Evolutionary conservation across 768 basidiomycete species (phyloP).

Genomic region (Sarcomyxa edulis): DNA sequence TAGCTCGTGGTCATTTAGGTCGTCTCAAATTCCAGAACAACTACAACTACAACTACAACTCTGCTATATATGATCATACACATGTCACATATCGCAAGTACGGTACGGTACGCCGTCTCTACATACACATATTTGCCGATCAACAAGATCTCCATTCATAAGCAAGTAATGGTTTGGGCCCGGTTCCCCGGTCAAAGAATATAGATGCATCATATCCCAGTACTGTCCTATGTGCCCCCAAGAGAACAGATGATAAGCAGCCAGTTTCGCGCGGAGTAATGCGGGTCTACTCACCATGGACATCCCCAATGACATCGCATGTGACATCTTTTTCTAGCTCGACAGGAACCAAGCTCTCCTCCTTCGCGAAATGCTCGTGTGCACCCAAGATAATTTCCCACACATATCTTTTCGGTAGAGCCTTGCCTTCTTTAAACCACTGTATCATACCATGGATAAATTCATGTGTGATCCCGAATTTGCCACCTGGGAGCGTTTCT

Average conservation of each 20-base stretch:
- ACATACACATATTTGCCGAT: too few relatives aligned
- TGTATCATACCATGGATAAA: slow-evolving; percentile 85
- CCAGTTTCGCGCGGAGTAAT: too few relatives aligned
- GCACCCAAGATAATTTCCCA: slow-evolving; percentile 96
- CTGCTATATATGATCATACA: too few relatives aligned
- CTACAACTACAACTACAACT: too few relatives aligned
- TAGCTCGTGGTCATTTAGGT: too few relatives aligned
- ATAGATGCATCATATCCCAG: slow-evolving; percentile 88
- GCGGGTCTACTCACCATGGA: slow-evolving; percentile 79
- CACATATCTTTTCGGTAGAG: slow-evolving; percentile 82
- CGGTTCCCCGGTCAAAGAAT: slow-evolving; percentile 81
- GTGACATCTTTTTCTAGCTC: slow-evolving; percentile 71
- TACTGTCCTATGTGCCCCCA: slow-evolving; percentile 69
- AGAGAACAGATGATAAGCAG: slow-evolving; percentile 1
- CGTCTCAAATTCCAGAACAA: too few relatives aligned
- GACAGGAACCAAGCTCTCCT: slow-evolving; percentile 78
- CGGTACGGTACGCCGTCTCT: too few relatives aligned
- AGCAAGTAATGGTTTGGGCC: slow-evolving; percentile 78
- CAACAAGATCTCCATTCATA: slow-evolving; percentile 96
- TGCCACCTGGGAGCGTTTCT: slow-evolving; percentile 48
- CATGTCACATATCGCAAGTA: too few relatives aligned
- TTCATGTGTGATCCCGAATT: slow-evolving; percentile 66
- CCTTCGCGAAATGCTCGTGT: slow-evolving; percentile 65
- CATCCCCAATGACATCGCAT: slow-evolving; percentile 94
- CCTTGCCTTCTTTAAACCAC: slow-evolving; percentile 91